A percentile compares a stretch with the other conserved stretches of the same genome.
Evolutionary conservation across 441 rosid genomes (phyloP).

Genomic region (Erodium texanum): DNA sequence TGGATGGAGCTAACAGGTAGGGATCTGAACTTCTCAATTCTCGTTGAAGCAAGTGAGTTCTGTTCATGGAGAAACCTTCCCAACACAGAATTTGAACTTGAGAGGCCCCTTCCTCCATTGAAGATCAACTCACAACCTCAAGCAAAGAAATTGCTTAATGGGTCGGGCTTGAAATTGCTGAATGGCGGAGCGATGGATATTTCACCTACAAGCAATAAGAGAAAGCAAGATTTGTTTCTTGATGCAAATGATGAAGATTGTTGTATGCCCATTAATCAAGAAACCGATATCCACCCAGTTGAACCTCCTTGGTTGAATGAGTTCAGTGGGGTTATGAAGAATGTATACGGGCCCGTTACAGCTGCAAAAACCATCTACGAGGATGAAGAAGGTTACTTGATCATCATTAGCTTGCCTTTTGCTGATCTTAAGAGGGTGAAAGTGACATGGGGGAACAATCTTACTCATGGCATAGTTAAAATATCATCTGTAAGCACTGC

Average conservation of each 20-base stretch:
- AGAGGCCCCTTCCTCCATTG: conserved; percentile 36
- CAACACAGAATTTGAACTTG: conserved; percentile 55
- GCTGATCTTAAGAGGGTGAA: conserved; percentile 62
- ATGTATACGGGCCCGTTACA: conserved; percentile 42
- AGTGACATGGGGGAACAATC: conserved; percentile 63
- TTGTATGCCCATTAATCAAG: conserved; percentile 32
- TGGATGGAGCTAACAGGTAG: conserved; percentile 63
- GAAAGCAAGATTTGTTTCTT: conserved; percentile 47
- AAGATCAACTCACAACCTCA: conserved; percentile 39
- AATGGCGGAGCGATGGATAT: conserved; percentile 47
- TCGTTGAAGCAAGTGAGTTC: conserved; percentile 55
- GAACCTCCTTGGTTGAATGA: conserved; percentile 47
- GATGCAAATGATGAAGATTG: conserved; percentile 45
- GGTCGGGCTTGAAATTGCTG: conserved; percentile 57
- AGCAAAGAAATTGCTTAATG: conserved; percentile 52
- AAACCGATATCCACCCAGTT: conserved; percentile 33
- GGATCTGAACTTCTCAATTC: conserved; percentile 49
- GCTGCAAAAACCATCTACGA: conserved; percentile 61
- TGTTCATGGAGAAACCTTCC: conserved; percentile 59
- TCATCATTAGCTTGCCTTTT: conserved; percentile 57
- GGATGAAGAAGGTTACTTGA: conserved; percentile 51
- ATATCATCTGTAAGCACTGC: conserved; percentile 52
- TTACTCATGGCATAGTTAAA: conserved; percentile 46
- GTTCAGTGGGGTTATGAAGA: conserved; percentile 36
- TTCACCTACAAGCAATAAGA: conserved; percentile 51